These are phyloP conservation scores for Eimeria maxima DNA, from an alignment of 169 alveolate genomes.

Conservation along the genomic window DNA sequence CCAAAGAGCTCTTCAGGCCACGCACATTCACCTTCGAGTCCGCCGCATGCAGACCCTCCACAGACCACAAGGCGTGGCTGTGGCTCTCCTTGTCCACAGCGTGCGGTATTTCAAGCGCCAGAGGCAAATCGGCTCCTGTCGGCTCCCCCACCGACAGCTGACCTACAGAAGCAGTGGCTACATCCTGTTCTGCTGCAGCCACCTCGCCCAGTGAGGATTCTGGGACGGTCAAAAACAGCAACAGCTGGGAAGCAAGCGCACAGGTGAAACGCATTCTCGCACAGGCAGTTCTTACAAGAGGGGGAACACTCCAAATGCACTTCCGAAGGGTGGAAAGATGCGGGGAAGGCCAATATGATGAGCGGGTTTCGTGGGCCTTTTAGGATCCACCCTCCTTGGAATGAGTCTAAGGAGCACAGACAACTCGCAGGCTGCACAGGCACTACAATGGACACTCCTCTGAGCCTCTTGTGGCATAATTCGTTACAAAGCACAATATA, in stretches of 20 bases:
- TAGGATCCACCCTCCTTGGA: too few relatives aligned
- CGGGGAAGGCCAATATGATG: too few relatives aligned
- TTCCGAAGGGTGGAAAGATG: too few relatives aligned
- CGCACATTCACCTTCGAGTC: not conserved
- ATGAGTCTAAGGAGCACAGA: too few relatives aligned
- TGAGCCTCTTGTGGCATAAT: too few relatives aligned
- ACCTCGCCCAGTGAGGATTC: not conserved
- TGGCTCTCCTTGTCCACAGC: not conserved
- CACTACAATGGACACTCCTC: too few relatives aligned
- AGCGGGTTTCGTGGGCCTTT: too few relatives aligned
- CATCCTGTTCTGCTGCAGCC: not conserved
- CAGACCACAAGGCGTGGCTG: not conserved
- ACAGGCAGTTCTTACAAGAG: not conserved
- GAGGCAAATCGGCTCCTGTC: not conserved
- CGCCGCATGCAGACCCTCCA: not conserved
- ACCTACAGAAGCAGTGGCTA: not conserved
- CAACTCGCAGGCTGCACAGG: too few relatives aligned
- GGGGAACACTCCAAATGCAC: too few relatives aligned
- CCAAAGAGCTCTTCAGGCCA: not conserved
- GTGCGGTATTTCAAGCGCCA: not conserved
- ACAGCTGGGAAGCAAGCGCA: not conserved
- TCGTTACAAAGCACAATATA: too few relatives aligned
- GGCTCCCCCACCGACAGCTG: not conserved
- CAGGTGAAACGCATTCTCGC: not conserved
- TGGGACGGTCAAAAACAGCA: not conserved